Evolutionary conservation across 2,329 filamentous ascomycete species (phyloP).

Genomic region (Aspergillus pseudoglaucus): DNA sequence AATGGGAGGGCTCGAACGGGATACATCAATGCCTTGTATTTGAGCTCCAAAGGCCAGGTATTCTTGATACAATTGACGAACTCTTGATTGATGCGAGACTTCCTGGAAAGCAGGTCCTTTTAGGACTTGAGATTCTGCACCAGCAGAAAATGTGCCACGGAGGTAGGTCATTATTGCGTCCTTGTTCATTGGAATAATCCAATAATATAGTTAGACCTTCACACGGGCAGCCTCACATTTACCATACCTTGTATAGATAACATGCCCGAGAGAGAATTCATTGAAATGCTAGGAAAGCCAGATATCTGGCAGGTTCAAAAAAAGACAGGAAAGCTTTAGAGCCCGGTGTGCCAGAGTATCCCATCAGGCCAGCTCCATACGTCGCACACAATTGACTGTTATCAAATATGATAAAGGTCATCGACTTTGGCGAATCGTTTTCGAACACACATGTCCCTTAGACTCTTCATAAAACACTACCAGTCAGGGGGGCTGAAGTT

Average conservation of each 20-base stretch:
- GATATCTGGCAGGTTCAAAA: slow-evolving; percentile 17
- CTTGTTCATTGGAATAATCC: neutral
- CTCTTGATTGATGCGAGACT: slow-evolving; percentile 24
- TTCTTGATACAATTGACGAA: slow-evolving; percentile 19
- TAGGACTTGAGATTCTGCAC: slow-evolving; percentile 35
- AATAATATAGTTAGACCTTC: slow-evolving; percentile 14
- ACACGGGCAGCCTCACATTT: slow-evolving; percentile 24
- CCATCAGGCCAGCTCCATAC: slow-evolving; percentile 13
- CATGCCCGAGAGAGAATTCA: slow-evolving; percentile 12
- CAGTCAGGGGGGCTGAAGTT: slow-evolving; percentile 32
- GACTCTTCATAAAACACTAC: slow-evolving; percentile 29
- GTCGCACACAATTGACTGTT: slow-evolving; percentile 7
- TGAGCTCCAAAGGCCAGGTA: slow-evolving; percentile 36
- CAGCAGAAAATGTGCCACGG: slow-evolving; percentile 35
- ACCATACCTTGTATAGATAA: slow-evolving; percentile 11
- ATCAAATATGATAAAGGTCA: slow-evolving; percentile 19
- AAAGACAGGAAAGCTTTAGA: slow-evolving; percentile 16
- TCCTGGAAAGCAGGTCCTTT: slow-evolving; percentile 35
- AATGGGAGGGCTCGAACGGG: slow-evolving; percentile 40
- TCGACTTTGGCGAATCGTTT: slow-evolving; percentile 38
- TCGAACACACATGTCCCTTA: slow-evolving; percentile 12
- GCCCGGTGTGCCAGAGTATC: slow-evolving; percentile 17
- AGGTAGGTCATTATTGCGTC: slow-evolving; percentile 14
- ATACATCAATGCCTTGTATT: slow-evolving; percentile 40
- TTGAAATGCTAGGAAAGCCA: slow-evolving; percentile 18